Percentiles rank a stretch among this genome's conserved stretches.
These are phyloP conservation scores for Xylaria sp. DNA, from an alignment of 2,329 filamentous ascomycete species.

Conservation along the genomic window DNA sequence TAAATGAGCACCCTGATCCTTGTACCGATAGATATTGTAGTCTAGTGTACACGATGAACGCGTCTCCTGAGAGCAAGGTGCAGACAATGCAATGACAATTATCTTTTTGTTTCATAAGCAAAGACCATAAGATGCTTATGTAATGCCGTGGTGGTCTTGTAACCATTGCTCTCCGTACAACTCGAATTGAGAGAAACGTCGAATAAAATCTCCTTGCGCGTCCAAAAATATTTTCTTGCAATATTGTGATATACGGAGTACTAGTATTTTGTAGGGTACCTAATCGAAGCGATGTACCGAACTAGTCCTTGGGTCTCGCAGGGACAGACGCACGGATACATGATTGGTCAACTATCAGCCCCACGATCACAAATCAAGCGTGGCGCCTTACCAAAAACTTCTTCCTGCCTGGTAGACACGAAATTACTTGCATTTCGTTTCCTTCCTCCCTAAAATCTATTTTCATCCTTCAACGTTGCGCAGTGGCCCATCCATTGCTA, in stretches of 20 bases:
- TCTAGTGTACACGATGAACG: too few species aligned
- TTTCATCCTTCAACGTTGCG: conserved; percentile 12
- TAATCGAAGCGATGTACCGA: too few species aligned
- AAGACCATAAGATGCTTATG: too few species aligned
- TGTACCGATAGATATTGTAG: neutral
- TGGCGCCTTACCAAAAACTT: conserved; percentile 13
- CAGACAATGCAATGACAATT: neutral
- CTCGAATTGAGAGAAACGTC: too few species aligned
- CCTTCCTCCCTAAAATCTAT: conserved; percentile 8
- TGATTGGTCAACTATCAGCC: conserved; percentile 24
- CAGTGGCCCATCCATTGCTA: neutral
- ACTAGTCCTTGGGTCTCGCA: neutral
- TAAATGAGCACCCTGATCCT: neutral
- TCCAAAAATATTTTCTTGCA: too few species aligned
- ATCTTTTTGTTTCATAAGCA: neutral
- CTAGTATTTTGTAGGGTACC: too few species aligned
- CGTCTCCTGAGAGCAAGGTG: neutral
- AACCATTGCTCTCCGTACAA: too few species aligned
- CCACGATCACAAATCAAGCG: conserved; percentile 31
- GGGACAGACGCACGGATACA: neutral
- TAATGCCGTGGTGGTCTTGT: too few species aligned
- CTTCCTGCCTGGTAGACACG: conserved; percentile 10
- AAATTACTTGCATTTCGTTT: conserved; percentile 23
- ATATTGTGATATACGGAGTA: too few species aligned
- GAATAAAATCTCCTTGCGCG: too few species aligned